Evolutionary conservation across 768 basidiomycete genomes (phyloP), one percentile per base, ranked within the genome.

Genomic region (Mycena floridula): DNA sequence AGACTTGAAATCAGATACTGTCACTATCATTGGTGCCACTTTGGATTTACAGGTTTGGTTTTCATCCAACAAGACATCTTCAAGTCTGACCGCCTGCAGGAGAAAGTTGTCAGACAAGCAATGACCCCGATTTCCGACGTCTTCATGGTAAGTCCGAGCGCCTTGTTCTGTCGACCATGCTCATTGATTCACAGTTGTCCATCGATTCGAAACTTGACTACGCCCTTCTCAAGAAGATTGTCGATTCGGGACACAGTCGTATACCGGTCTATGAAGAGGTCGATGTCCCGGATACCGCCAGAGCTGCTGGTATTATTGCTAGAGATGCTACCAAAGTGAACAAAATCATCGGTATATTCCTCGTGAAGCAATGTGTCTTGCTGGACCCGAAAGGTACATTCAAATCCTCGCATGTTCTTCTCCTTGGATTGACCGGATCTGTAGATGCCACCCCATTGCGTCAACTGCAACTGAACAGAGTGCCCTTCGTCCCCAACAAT

Each of bases 311-410:
- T 13, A 2, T 15, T 15, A 16, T n/a, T 38, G 23, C 25, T 28
- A n/a, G n/a, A n/a, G 32, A 38, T 21, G 43, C 51, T 9, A 38
- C 49, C 44, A 72, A 74, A 56, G 77, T 79, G 39, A 90, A 89
- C 67, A 89, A 83, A 63, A 89, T 94, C 30, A 64, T 93, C 7
- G 92, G 92, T 1, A 86, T 91, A 40, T 66, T 95, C 39, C 73
- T 95, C 7, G 90, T 93, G 42, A 95, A 94, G 62, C 85, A 89
- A 66, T 91, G 89, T 57, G 85, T 93, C 8, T 63, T 92, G 49
- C 73, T 94, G 4, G 91, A 94, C 59, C 89, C 91, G 2, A 86
- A 89, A 63, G 86, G 84, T 81, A 54, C 30, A 22, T 27, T 41
- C 25, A 23, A 23, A 2, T 32, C 13, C 26, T 23, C 40, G n/a